phyloP scores from a whole-genome alignment of 2,329 filamentous ascomycete genomes.

The Colletotrichum orbiculare region DNA sequence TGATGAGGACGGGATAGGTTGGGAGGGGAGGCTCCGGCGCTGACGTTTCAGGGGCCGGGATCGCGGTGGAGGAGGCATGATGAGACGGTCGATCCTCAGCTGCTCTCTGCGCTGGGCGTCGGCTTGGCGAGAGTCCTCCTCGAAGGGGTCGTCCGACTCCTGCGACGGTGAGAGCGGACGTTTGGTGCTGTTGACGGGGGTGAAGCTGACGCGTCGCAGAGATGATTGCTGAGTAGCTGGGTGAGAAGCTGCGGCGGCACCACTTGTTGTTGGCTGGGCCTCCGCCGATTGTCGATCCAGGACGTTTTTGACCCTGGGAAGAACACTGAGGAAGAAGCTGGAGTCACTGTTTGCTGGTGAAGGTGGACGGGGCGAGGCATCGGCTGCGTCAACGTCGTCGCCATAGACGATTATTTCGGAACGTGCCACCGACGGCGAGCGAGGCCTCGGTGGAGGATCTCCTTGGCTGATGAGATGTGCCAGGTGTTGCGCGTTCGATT shows the following conservation, averaged over 20 bases:
- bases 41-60: slow-evolving; percentile 19
- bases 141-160: slow-evolving; percentile 38
- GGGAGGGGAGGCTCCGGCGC: not conserved
- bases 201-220: slow-evolving; percentile 10
- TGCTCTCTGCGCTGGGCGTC: slow-evolving; percentile 40
- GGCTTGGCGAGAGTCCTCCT: slow-evolving; percentile 37
- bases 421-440: not conserved
- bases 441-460: not conserved
- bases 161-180: slow-evolving; percentile 12
- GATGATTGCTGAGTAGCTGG: not conserved
- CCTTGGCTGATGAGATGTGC: slow-evolving; percentile 9
- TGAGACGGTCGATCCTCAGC: slow-evolving; percentile 39
- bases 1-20: slow-evolving; percentile 15
- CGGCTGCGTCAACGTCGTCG: too few species aligned
- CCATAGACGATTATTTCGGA: too few species aligned
- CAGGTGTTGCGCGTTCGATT: slow-evolving; percentile 19
- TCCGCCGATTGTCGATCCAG: too few species aligned
- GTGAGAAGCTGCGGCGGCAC: too few species aligned
- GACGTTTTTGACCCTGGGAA: too few species aligned
- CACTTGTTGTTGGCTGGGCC: too few species aligned
- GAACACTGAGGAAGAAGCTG: too few species aligned
- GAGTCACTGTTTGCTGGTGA: too few species aligned
- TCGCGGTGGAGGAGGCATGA: slow-evolving; percentile 33
- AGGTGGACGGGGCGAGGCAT: not conserved
- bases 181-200: slow-evolving; percentile 26